A percentile compares a stretch with the other conserved stretches of the same genome.
Evolutionary conservation across 1,139 yeast species (phyloP).

Genomic region (Nakaseomyces nivariensis): DNA sequence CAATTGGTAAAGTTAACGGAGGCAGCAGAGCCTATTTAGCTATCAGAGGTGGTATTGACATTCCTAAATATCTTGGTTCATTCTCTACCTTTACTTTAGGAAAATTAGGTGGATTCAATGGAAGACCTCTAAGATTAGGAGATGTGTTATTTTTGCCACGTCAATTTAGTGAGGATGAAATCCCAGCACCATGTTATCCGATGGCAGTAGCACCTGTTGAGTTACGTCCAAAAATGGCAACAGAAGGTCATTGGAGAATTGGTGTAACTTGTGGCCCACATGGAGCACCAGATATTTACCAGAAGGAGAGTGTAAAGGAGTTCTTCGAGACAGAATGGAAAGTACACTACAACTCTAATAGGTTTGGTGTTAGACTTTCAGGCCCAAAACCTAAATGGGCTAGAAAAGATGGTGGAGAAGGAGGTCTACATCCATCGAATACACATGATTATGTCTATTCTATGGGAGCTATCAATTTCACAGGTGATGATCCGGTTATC

Average conservation of each 20-base stretch:
- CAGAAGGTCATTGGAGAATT: slow-evolving; percentile 61
- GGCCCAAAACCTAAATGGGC: slow-evolving; percentile 99
- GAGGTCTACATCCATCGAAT: slow-evolving; percentile 94
- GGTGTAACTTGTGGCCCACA: slow-evolving; percentile 97
- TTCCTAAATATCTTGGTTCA: slow-evolving; percentile 89
- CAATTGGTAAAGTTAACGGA: slow-evolving; percentile 65
- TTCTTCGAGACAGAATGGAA: slow-evolving; percentile 80
- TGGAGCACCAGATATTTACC: slow-evolving; percentile 92
- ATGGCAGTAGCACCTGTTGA: slow-evolving; percentile 50
- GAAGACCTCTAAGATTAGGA: slow-evolving; percentile 82
- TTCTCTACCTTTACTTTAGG: slow-evolving; percentile 94
- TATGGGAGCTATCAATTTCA: slow-evolving; percentile 90
- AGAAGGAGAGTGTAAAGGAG: slow-evolving; percentile 59
- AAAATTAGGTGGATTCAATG: slow-evolving; percentile 88
- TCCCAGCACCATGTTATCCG: slow-evolving; percentile 60
- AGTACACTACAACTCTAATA: slow-evolving; percentile 90
- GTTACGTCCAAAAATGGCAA: slow-evolving; percentile 47
- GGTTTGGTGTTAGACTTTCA: slow-evolving; percentile 87
- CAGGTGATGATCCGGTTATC: slow-evolving; percentile 97
- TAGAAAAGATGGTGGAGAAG: slow-evolving; percentile 94
- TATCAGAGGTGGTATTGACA: slow-evolving; percentile 87
- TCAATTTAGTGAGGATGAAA: slow-evolving; percentile 56
- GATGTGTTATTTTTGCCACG: slow-evolving; percentile 75
- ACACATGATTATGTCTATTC: slow-evolving; percentile 97
- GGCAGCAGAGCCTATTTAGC: slow-evolving; percentile 92